Conservation (phyloP, 768 basidiomycete genomes). For the Russula virescens region DNA sequence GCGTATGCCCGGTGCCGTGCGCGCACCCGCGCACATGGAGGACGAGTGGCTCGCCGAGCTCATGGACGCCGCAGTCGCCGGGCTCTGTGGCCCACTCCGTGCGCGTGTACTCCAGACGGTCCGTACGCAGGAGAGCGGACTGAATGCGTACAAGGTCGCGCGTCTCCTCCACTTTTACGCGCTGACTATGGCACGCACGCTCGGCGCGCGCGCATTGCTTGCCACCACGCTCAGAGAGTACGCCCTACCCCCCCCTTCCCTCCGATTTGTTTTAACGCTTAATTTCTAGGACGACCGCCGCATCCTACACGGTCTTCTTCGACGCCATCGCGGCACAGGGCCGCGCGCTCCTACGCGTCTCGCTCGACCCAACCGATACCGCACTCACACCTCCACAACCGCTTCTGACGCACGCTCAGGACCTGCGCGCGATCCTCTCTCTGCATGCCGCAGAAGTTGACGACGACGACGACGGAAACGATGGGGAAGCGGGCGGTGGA, state of each 20-base stretch:
- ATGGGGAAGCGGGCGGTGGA: not conserved
- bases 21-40: conserved; percentile 51
- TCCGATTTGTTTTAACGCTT: not conserved
- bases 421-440: conserved; percentile 76
- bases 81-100: conserved; percentile 84
- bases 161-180: conserved; percentile 95
- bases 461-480: conserved; percentile 23
- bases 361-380: conserved; percentile 61
- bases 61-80: conserved; percentile 76
- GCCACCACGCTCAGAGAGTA: conserved; percentile 77
- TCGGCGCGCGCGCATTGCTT: conserved; percentile 77
- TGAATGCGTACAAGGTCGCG: conserved; percentile 86
- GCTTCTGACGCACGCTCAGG: conserved; percentile 77
- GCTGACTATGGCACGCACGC: conserved; percentile 87
- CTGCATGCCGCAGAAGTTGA: conserved; percentile 42
- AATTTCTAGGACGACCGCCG: conserved; percentile 61
- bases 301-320: conserved; percentile 80
- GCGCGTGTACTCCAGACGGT: conserved; percentile 90
- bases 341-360: conserved; percentile 49
- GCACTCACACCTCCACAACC: conserved; percentile 67
- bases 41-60: conserved; percentile 76
- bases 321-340: conserved; percentile 85
- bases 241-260: not conserved
- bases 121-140: conserved; percentile 87
- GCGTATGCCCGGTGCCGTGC: conserved; percentile 72